Evolutionary conservation across 257 asterid species (phyloP).

Genomic region (Gentiana straminea): DNA sequence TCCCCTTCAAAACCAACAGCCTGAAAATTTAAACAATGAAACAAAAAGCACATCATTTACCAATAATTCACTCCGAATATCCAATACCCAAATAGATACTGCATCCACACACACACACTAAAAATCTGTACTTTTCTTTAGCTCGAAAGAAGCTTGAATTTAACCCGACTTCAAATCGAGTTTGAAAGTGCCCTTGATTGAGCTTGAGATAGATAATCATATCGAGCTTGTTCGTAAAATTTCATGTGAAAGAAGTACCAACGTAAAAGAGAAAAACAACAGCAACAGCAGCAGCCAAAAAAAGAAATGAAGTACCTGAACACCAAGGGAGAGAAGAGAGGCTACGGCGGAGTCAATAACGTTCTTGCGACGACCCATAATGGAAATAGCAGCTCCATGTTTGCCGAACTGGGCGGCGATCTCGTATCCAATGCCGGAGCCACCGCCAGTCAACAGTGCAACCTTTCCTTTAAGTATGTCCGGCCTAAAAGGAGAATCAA

Average conservation of each 20-base stretch:
- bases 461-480: slow-evolving; percentile 59
- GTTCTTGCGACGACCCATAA: slow-evolving; percentile 84
- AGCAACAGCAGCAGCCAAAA: background rate
- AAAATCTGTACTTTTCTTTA: too few relatives aligned
- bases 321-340: slow-evolving; percentile 55
- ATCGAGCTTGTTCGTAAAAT: too few relatives aligned
- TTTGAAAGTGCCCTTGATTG: too few relatives aligned
- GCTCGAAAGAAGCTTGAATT: too few relatives aligned
- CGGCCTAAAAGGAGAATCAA: slow-evolving; percentile 71
- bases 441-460: slow-evolving; percentile 85
- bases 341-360: slow-evolving; percentile 67
- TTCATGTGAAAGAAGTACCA: too few relatives aligned
- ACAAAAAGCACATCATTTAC: background rate
- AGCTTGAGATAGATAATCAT: too few relatives aligned
- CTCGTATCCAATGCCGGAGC: slow-evolving; percentile 82
- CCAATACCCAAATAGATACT: too few relatives aligned
- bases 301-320: slow-evolving; percentile 29
- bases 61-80: background rate
- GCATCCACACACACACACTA: too few relatives aligned
- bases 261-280: background rate
- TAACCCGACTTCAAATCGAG: too few relatives aligned
- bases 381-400: slow-evolving; percentile 83
- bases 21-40: slow-evolving; percentile 15
- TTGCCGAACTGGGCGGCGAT: slow-evolving; percentile 68
- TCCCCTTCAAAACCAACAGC: slow-evolving; percentile 86